Conservation (phyloP, 2,329 filamentous ascomycete genomes). For the Aureobasidium namibiae region DNA sequence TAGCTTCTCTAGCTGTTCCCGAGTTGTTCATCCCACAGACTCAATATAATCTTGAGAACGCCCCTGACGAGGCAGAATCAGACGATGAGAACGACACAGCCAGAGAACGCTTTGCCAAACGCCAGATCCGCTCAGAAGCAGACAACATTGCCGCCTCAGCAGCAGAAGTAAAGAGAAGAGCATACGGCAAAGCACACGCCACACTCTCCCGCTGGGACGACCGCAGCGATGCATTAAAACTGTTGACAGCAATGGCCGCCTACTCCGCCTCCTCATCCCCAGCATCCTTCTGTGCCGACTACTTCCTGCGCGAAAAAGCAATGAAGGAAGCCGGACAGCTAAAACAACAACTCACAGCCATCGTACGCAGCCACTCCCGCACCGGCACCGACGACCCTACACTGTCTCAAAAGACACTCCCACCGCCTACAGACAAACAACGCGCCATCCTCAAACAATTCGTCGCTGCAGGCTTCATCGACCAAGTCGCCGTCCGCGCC, state of each 20-base stretch:
- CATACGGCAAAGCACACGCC: conserved; percentile 64
- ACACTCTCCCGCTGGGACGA: conserved; percentile 76
- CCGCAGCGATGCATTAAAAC: conserved; percentile 79
- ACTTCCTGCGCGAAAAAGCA: conserved; percentile 81
- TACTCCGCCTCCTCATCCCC: conserved; percentile 40
- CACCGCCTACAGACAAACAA: conserved; percentile 54
- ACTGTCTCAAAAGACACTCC: conserved; percentile 30
- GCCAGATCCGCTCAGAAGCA: conserved; percentile 46
- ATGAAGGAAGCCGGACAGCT: conserved; percentile 81
- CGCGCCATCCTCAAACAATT: conserved; percentile 82
- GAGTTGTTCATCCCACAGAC: conserved; percentile 81
- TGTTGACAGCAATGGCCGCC: conserved; percentile 79
- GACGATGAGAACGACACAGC: conserved; percentile 17
- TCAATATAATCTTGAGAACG: conserved; percentile 41
- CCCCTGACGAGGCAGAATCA: conserved; percentile 31
- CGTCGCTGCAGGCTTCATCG: conserved; percentile 83
- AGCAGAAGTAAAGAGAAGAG: conserved; percentile 56
- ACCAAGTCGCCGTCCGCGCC: conserved; percentile 86
- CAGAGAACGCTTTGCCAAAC: conserved; percentile 1
- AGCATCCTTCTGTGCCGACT: conserved; percentile 62
- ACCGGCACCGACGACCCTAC: conserved; percentile 5
- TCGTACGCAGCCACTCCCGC: conserved; percentile 48
- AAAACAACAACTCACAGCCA: conserved; percentile 70
- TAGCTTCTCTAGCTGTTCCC: conserved; percentile 78
- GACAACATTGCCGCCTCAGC: conserved; percentile 55